Conservation (phyloP, 2,329 filamentous ascomycete genomes). For the Beauveria asiatica region DNA sequence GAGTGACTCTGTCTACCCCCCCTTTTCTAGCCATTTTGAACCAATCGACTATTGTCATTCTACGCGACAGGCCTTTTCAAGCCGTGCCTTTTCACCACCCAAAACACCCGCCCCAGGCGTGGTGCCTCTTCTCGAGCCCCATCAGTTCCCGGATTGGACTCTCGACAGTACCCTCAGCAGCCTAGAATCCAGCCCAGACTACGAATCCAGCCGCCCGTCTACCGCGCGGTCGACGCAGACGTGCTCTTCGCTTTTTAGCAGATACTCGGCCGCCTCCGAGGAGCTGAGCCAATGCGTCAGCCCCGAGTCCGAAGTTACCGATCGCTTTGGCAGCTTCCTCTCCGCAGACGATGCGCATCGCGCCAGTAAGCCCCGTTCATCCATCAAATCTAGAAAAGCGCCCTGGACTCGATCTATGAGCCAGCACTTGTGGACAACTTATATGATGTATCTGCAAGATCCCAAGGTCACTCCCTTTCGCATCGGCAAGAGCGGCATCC, state of each 20-base stretch:
- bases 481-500: slow-evolving; percentile 53
- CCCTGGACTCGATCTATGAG: slow-evolving; percentile 59
- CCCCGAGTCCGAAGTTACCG: slow-evolving; percentile 31
- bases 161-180: slow-evolving; percentile 48
- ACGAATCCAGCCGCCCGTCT: slow-evolving; percentile 51
- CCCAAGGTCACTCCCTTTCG: slow-evolving; percentile 59
- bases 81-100: slow-evolving; percentile 43
- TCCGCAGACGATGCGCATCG: slow-evolving; percentile 23
- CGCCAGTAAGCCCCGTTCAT: slow-evolving; percentile 21
- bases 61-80: slow-evolving; percentile 26
- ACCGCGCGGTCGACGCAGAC: slow-evolving; percentile 53
- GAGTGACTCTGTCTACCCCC: slow-evolving; percentile 25
- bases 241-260: slow-evolving; percentile 48
- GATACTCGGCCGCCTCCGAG: slow-evolving; percentile 47
- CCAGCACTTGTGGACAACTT: slow-evolving; percentile 57
- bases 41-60: slow-evolving; percentile 20
- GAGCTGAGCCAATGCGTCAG: slow-evolving; percentile 44
- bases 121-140: slow-evolving; percentile 34
- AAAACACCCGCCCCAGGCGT: slow-evolving; percentile 48
- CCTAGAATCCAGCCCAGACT: slow-evolving; percentile 50
- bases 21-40: slow-evolving; percentile 19
- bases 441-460: slow-evolving; percentile 56
- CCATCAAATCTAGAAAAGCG: slow-evolving; percentile 37
- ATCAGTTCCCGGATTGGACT: slow-evolving; percentile 50
- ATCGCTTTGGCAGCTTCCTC: slow-evolving; percentile 18